Conservation (phyloP, 345 rosid genomes). For the Streptanthus diversifolius region DNA sequence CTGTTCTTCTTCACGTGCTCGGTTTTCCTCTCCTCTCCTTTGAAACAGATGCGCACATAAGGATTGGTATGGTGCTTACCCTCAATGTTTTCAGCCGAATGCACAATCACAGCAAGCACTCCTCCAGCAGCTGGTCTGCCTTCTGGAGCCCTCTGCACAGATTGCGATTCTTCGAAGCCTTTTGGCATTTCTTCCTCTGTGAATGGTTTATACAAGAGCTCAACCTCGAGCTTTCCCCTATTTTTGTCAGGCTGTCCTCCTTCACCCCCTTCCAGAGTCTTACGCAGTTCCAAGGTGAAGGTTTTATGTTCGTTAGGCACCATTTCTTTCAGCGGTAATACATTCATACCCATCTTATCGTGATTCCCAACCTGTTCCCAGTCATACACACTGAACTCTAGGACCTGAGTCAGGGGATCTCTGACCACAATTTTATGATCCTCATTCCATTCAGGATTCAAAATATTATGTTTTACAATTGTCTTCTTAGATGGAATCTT, state of each 20-base stretch:
- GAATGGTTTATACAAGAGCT: conserved; percentile 70
- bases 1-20: conserved; percentile 81
- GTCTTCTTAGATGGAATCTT: conserved; percentile 84
- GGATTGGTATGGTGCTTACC: conserved; percentile 94
- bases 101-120: conserved; percentile 67
- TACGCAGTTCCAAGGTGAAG: conserved; percentile 64
- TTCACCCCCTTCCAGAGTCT: conserved; percentile 40
- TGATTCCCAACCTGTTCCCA: conserved; percentile 98
- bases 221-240: conserved; percentile 71
- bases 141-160: conserved; percentile 66
- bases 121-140: conserved; percentile 85
- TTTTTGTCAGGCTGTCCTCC: conserved; percentile 61
- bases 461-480: conserved; percentile 76
- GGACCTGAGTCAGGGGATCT: conserved; percentile 68
- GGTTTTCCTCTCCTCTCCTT: conserved; percentile 74
- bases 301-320: conserved; percentile 58
- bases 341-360: conserved; percentile 85
- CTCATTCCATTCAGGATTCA: conserved; percentile 96
- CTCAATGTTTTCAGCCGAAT: conserved; percentile 82
- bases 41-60: conserved; percentile 54
- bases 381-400: conserved; percentile 64
- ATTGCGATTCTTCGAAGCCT: conserved; percentile 48
- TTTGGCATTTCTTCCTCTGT: conserved; percentile 56
- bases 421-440: conserved; percentile 63
- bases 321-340: conserved; percentile 72